Evolutionary conservation across 495 filamentous ascomycete genomes (phyloP).

Genomic region (Rostrohypoxylon terebratum): DNA sequence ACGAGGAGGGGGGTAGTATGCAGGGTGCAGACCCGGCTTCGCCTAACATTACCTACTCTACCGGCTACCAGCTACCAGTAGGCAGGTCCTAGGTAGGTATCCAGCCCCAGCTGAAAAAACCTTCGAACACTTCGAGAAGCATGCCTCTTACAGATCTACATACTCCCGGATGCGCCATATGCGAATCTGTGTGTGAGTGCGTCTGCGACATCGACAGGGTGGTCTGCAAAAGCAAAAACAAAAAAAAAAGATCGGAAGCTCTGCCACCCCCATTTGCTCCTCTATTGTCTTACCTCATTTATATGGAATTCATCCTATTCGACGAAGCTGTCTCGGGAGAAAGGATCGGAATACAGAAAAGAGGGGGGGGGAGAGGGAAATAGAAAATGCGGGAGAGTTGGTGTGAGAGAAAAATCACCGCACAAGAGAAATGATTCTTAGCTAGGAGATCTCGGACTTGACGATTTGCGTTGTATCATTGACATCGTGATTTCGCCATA

Average conservation of each 20-base stretch:
- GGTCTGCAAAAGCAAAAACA: constrained; percentile 1
- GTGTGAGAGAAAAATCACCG: neutral
- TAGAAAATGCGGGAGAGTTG: neutral
- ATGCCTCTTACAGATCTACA: constrained; percentile 20
- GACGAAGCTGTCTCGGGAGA: neutral
- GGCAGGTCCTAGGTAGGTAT: too few species aligned
- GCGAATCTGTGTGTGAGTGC: neutral
- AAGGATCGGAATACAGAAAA: neutral
- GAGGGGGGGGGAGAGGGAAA: neutral
- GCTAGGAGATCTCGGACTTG: constrained; percentile 8
- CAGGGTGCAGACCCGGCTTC: neutral
- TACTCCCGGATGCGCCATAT: neutral
- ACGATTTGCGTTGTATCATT: constrained; percentile 17
- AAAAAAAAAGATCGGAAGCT: neutral
- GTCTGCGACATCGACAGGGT: neutral
- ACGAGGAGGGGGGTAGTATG: neutral
- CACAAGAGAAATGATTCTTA: constrained; percentile 1
- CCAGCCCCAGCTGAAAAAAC: constrained; percentile 28
- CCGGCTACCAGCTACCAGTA: too few species aligned
- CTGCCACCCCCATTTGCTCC: neutral
- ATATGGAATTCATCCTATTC: constrained; percentile 11
- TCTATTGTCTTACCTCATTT: neutral
- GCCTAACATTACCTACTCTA: constrained; percentile 8
- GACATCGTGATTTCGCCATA: constrained; percentile 3
- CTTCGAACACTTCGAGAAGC: constrained; percentile 36